Percentiles rank a stretch among this genome's conserved stretches.
Conservation (phyloP, 1,139 yeast genomes). For the Kurtzmaniella quercitrusa region DNA sequence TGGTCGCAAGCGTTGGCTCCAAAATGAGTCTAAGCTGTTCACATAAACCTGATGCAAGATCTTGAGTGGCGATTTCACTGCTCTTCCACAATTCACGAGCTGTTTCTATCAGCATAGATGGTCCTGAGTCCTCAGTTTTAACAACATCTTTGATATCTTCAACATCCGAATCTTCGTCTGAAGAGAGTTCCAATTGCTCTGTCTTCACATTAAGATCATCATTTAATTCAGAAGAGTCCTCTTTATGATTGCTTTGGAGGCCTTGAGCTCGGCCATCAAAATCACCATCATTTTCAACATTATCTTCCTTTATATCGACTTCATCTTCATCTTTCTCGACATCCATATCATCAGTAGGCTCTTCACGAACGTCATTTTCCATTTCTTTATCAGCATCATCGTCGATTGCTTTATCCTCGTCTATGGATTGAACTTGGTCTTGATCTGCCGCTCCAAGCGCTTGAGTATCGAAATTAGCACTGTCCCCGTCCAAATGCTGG, state of each 20-base stretch:
- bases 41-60: constrained; percentile 79
- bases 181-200: constrained; percentile 15
- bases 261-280: constrained; percentile 16
- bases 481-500: constrained; percentile 86
- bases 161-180: constrained; percentile 16
- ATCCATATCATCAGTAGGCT: constrained; percentile 18
- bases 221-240: constrained; percentile 7
- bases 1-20: constrained; percentile 94
- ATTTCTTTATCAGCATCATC: constrained; percentile 37
- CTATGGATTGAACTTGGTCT: constrained; percentile 72
- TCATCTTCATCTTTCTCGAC: constrained; percentile 14
- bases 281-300: constrained; percentile 18
- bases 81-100: constrained; percentile 78
- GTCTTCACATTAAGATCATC: constrained; percentile 12
- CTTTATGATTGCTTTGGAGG: constrained; percentile 12
- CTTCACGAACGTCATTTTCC: constrained; percentile 1
- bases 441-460: constrained; percentile 88
- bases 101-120: constrained; percentile 55
- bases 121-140: constrained; percentile 12
- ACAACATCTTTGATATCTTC: constrained; percentile 20
- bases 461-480: constrained; percentile 73
- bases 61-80: constrained; percentile 81
- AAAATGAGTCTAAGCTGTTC: constrained; percentile 90
- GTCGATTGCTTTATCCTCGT: constrained; percentile 85
- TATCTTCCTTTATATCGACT: constrained; percentile 20